phyloP scores from a whole-genome alignment of 2,329 filamentous ascomycete species.

The Aspergillus sp. region DNA sequence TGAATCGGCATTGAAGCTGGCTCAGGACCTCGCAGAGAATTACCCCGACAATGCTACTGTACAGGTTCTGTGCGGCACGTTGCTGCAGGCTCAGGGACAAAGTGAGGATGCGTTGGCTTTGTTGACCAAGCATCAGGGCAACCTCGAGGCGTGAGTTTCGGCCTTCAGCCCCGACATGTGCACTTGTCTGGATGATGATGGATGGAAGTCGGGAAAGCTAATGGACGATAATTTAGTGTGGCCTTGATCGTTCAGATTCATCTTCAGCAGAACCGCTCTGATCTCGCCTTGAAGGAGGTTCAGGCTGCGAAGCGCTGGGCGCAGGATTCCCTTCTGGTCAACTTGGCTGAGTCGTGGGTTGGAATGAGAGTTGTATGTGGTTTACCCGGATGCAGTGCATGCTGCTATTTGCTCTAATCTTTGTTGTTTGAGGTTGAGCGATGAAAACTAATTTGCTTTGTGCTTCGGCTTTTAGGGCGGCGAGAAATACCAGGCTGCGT shows the following conservation, averaged over 20 bases:
- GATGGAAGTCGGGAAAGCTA: not conserved
- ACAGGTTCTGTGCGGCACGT: slow-evolving; percentile 77
- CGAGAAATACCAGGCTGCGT: slow-evolving; percentile 93
- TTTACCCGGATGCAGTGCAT: not conserved
- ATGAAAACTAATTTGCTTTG: not conserved
- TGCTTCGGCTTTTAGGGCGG: slow-evolving; percentile 64
- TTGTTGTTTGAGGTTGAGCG: not conserved
- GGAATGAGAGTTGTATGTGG: slow-evolving; percentile 74
- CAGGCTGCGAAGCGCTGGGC: slow-evolving; percentile 86
- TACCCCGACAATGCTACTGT: slow-evolving; percentile 75
- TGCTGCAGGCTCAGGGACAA: slow-evolving; percentile 77
- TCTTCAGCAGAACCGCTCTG: slow-evolving; percentile 84
- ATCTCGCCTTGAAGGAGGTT: slow-evolving; percentile 89
- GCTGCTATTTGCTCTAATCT: too few relatives aligned
- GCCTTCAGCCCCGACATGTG: not conserved
- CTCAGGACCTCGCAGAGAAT: slow-evolving; percentile 68
- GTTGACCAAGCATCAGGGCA: slow-evolving; percentile 81
- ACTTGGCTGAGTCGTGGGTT: slow-evolving; percentile 94
- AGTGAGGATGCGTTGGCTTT: slow-evolving; percentile 82
- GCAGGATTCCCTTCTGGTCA: slow-evolving; percentile 90
- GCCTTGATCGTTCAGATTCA: slow-evolving; percentile 90
- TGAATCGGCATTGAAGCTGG: slow-evolving; percentile 62
- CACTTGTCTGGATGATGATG: too few relatives aligned
- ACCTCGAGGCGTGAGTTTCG: slow-evolving; percentile 69
- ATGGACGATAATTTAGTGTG: slow-evolving; percentile 53